Percentiles rank a stretch among this genome's conserved stretches.
Evolutionary conservation across 305 asterid genomes (phyloP).

Genomic region (Andrographis paniculata): DNA sequence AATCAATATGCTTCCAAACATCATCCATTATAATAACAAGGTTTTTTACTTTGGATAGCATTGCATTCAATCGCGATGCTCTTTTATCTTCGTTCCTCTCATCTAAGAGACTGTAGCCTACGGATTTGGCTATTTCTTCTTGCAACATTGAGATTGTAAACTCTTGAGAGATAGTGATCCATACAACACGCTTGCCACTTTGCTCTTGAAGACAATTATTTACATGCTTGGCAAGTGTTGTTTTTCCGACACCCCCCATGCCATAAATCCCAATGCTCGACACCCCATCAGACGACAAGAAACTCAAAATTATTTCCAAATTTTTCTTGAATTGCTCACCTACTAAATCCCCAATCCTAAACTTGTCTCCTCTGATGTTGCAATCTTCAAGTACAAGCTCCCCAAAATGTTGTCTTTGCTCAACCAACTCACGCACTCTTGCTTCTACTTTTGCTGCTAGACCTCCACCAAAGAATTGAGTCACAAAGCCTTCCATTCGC

Average conservation of each 20-base stretch:
- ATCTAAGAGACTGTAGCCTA: not conserved
- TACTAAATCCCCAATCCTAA: not conserved
- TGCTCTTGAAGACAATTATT: conserved; percentile 4
- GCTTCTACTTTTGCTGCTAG: not conserved
- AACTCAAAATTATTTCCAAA: not conserved
- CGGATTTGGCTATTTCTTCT: conserved; percentile 8
- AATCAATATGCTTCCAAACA: conserved; percentile 10
- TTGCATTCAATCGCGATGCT: conserved; percentile 2
- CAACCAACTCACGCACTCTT: conserved; percentile 2
- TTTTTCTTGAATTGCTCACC: conserved; percentile 14
- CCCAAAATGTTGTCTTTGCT: conserved; percentile 13
- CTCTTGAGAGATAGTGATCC: conserved; percentile 16
- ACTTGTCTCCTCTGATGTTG: conserved; percentile 6
- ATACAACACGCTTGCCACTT: conserved; percentile 1
- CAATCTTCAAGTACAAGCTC: conserved; percentile 4
- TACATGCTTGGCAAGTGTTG: conserved; percentile 11
- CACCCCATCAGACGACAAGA: not conserved
- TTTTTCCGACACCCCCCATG: conserved; percentile 1
- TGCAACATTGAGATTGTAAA: conserved; percentile 7
- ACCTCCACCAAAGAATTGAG: conserved; percentile 7
- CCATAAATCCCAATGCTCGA: conserved; percentile 1
- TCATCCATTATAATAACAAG: conserved; percentile 12
- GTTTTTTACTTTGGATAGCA: not conserved
- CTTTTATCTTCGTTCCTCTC: conserved; percentile 8
- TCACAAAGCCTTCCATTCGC: not conserved